phyloP scores from a whole-genome alignment of 2,329 filamentous ascomycete species.

The Thielaviopsis populi region DNA sequence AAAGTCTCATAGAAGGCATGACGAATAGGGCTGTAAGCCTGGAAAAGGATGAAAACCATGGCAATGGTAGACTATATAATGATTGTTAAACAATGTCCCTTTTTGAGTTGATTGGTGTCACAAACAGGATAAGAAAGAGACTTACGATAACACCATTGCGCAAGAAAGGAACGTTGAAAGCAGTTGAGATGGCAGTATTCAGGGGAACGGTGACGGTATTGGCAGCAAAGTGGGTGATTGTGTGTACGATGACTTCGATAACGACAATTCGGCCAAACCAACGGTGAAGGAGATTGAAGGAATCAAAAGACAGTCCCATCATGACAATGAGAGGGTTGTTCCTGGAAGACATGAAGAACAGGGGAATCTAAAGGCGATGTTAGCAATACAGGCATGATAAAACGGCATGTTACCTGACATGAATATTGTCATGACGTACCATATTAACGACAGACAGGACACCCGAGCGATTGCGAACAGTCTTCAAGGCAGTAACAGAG shows the following conservation, averaged over 20 bases:
- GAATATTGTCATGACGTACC: constrained; percentile 33
- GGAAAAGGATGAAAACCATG: constrained; percentile 48
- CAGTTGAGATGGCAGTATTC: constrained; percentile 7
- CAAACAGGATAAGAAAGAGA: background rate
- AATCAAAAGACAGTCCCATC: constrained; percentile 83
- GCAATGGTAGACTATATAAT: constrained; percentile 37
- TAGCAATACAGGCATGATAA: background rate
- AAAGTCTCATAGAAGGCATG: constrained; percentile 72
- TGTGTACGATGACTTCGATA: constrained; percentile 52
- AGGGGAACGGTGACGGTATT: constrained; percentile 5
- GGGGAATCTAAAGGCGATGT: constrained; percentile 32
- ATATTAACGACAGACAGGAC: constrained; percentile 78
- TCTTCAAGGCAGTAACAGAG: constrained; percentile 34
- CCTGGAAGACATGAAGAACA: constrained; percentile 74
- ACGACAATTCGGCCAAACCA: constrained; percentile 68
- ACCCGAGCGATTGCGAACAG: constrained; percentile 67
- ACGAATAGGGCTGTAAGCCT: constrained; percentile 54
- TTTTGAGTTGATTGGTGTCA: constrained; percentile 8
- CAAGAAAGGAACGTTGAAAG: constrained; percentile 12
- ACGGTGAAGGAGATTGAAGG: constrained; percentile 62
- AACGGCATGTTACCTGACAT: background rate
- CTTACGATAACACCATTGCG: constrained; percentile 7
- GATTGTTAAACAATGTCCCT: background rate
- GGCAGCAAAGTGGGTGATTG: constrained; percentile 25
- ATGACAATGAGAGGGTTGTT: constrained; percentile 83